Conservation (phyloP, 1,284 basidiomycete species). For the Blastosporella zonata region DNA sequence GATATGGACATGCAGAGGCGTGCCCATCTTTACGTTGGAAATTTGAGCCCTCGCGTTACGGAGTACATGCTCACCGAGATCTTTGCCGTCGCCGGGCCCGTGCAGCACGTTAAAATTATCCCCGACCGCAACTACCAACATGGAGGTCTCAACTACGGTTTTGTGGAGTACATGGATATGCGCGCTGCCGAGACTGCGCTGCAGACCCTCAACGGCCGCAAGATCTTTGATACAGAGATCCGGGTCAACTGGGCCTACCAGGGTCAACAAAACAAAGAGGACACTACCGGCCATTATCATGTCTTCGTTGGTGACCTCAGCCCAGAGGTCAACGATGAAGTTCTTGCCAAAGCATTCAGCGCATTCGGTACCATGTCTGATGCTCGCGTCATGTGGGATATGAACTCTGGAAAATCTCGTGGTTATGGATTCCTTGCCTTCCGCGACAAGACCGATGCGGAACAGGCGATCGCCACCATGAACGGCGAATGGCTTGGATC, state of each 20-base stretch:
- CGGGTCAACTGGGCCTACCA: constrained; percentile 99
- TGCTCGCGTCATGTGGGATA: constrained; percentile 99
- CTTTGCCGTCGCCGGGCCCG: constrained; percentile 92
- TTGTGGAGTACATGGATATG: constrained; percentile 98
- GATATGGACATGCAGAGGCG: constrained; percentile 51
- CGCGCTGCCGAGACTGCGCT: constrained; percentile 95
- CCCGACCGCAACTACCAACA: constrained; percentile 97
- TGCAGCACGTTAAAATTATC: constrained; percentile 98
- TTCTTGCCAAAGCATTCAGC: constrained; percentile 92
- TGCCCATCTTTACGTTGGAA: constrained; percentile 97
- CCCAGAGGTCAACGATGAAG: constrained; percentile 98
- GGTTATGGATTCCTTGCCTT: constrained; percentile 94
- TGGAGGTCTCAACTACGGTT: constrained; percentile 97
- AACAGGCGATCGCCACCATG: constrained; percentile 98
- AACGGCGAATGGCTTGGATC: constrained; percentile 99
- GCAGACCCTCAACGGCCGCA: constrained; percentile 94
- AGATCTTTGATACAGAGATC: constrained; percentile 97
- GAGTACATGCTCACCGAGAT: constrained; percentile 96
- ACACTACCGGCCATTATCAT: constrained; percentile 93
- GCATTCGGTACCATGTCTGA: constrained; percentile 95
- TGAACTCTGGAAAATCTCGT: constrained; percentile 97
- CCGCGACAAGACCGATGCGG: constrained; percentile 95
- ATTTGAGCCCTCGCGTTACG: constrained; percentile 90
- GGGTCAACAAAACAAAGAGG: constrained; percentile 93
- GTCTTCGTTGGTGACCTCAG: constrained; percentile 98